Base-by-base conservation (phyloP, 2,329 filamentous ascomycete species). In the Xylaria sp. region DNA sequence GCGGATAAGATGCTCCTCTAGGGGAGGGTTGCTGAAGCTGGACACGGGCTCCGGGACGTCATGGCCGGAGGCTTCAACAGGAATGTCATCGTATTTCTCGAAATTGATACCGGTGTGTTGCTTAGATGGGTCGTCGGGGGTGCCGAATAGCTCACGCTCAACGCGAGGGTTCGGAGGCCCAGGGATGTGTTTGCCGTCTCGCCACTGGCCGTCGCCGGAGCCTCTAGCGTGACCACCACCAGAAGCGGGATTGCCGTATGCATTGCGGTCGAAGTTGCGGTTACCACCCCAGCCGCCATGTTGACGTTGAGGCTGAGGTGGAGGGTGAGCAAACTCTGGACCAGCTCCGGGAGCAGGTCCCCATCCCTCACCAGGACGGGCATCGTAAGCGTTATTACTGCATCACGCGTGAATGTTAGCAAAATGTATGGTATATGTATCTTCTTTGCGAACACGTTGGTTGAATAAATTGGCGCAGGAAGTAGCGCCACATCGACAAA, bases 21-120 rank as follows among this genome's bases (percentile, higher is more conserved):
- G 88, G 77, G 96, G 96, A 74, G 96, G 96, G 83, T 96, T 97
- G 79, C 89, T 93, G 88, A 99, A 99, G 70, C 90, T 87, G 73
- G 90, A 90, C 74, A 98, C 93, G 48, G 95, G 92, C 79, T 98
- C 96, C 54, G 96, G 96, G 61, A 98, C 94, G 78, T 97, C 90
- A 62, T 93, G 91, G 69, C 96, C 96, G 69, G 95, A 98, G 72
- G 96, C 96, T 84, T 98, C 96, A 73, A 99, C 96, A 64, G 96
- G 96, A 74, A 99, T 99, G 82, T 99, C 96, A 79, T 99, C 96
- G 84, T 99, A 99, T 87, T 99, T 99, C 85, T 97, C 92, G 81
- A 99, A 99, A 89, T 99, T 99, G 92, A 99, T 98, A 83, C 96
- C 96, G 39, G 94, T 98, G 78, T 97, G 93, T 82, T 97, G 93